These are phyloP conservation scores for Papilionanthe hybrid DNA, from an alignment of 116 monocot genomes.

Conservation along the genomic window DNA sequence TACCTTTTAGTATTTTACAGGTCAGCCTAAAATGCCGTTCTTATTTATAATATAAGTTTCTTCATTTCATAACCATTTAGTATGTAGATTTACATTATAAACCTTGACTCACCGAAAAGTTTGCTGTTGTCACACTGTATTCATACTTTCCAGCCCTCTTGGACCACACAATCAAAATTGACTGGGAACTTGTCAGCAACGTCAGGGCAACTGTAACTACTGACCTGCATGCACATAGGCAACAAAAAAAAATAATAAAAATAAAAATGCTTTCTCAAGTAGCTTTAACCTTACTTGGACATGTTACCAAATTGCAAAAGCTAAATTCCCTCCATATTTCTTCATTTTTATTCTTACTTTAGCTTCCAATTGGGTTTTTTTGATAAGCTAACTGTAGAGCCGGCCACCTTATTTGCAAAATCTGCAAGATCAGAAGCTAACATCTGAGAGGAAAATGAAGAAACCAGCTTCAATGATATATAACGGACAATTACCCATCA, in stretches of 20 bases:
- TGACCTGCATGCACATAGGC: conserved; percentile 38
- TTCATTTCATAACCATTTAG: background rate
- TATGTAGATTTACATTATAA: background rate
- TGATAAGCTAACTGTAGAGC: conserved; percentile 18
- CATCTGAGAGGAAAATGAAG: background rate
- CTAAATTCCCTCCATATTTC: background rate
- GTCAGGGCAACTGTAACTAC: conserved; percentile 89
- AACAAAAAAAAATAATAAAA: background rate
- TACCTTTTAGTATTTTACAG: background rate
- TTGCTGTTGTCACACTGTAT: conserved; percentile 94
- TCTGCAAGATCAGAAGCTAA: conserved; percentile 23
- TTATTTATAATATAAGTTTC: background rate
- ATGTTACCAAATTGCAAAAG: background rate
- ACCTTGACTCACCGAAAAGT: conserved; percentile 59
- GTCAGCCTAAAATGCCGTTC: background rate
- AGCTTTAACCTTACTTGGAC: too few relatives aligned
- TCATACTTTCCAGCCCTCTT: conserved; percentile 96
- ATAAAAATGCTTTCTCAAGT: background rate
- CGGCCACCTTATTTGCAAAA: conserved; percentile 9
- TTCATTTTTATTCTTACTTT: conserved; percentile 43
- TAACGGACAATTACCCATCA: background rate
- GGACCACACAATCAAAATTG: conserved; percentile 96
- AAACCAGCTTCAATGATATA: background rate
- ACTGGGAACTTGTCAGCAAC: conserved; percentile 91
- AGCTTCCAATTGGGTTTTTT: conserved; percentile 73